Base-by-base conservation (phyloP, 768 basidiomycete species). In the Tulasnella sp. region DNA sequence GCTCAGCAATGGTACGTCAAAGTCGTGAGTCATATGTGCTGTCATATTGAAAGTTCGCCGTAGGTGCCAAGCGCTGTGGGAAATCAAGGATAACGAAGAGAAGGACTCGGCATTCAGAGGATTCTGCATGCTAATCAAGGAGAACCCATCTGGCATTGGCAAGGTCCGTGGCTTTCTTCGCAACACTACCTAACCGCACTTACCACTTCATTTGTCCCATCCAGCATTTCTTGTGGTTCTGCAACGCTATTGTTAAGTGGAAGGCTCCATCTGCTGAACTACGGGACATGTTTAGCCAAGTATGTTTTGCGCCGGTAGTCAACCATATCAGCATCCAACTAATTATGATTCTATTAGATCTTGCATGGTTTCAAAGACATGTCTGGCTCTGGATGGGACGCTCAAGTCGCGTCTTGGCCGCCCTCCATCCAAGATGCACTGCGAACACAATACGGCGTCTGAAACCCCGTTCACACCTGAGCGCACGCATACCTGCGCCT, bases 51-150 rank as follows among this genome's bases (percentile, higher is more conserved):
- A 17, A 19, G 24, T 38, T n/a, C 31, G 34, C 24, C 22, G 29
- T 29, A 66, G 65, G 66, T 96, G 94, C 71, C 88, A 90, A 66
- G 92, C 94, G 5, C 74, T 99, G 55, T 92, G 92, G 69, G 96
- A 98, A 72, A 99, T 99, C 70, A 85, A 96, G 63, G 96, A 99
- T 67, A 99, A 98, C 67, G 94, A 98, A 66, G 96, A 99, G 76
- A 99, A 98, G 73, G 96, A 97, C 67, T 97, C 92, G 21, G 96
- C 96, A 4, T 99, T 98, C 82, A 80, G 93, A 59, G 96, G 96
- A 1, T 81, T 99, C 66, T 99, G 96, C 72, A 90, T 90, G 27
- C 83, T 97, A 38, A 91, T 98, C 61, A 90, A 93, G 71, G 82
- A 82, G 29, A 99, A 99, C 69, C 96, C 96, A 17, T 81, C 81